Conservation (phyloP, 108 stramenopile species). For the Pseudonitzschia multiseries region DNA sequence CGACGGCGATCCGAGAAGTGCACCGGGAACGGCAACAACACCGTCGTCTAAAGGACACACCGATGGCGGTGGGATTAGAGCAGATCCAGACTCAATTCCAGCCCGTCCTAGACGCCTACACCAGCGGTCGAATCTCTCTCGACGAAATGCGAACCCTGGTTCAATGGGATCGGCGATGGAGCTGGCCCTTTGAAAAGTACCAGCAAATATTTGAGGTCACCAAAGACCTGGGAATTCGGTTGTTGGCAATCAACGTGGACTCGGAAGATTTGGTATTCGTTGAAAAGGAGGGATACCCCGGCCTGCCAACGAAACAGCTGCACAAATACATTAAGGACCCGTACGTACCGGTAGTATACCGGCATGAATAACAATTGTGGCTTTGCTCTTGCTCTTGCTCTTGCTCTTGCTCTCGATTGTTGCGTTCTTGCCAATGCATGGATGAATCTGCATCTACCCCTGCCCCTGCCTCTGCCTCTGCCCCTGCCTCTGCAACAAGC, state of each 20-base stretch:
- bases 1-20: slow-evolving; percentile 42
- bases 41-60: neutral
- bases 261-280: slow-evolving; percentile 70
- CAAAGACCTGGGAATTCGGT: slow-evolving; percentile 42
- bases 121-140: slow-evolving; percentile 38
- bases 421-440: neutral
- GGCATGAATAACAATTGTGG: no score
- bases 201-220: slow-evolving; percentile 54
- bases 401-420: no score
- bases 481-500: neutral
- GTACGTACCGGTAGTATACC: slow-evolving; percentile 28
- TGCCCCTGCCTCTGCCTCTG: neutral
- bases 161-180: slow-evolving; percentile 73
- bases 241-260: slow-evolving; percentile 74
- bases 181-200: slow-evolving; percentile 73
- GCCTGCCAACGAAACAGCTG: slow-evolving; percentile 35
- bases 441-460: neutral
- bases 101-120: slow-evolving; percentile 61
- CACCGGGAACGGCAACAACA: slow-evolving; percentile 32
- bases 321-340: slow-evolving; percentile 62
- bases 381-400: neutral
- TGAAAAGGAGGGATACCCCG: slow-evolving; percentile 59
- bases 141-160: slow-evolving; percentile 47
- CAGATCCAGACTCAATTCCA: slow-evolving; percentile 73
- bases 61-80: slow-evolving; percentile 74